Base-by-base conservation (phyloP, 1,284 basidiomycete species). In the Cystobasidium pallidum region DNA sequence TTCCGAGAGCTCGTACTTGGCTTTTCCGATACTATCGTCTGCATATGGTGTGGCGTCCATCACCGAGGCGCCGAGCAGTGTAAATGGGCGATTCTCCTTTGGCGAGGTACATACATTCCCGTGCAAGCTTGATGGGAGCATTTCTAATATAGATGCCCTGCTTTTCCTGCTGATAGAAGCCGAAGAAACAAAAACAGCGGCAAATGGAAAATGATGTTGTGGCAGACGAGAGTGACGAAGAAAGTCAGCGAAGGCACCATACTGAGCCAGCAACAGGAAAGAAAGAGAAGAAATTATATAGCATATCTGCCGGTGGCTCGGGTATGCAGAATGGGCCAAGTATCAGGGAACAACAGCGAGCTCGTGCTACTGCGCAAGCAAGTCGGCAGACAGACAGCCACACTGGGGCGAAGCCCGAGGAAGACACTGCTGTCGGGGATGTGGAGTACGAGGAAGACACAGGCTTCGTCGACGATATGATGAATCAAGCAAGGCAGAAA, bases 1-100 rank as follows among this genome's bases (percentile, higher is more conserved):
- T 13, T 43, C 52, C 30, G 66, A 68, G 34, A 30, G 49, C 13
- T 71, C 68, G 7, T 71, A 71, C 41, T 51, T 71, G 15, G 47
- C 68, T 13, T 71, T 71, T 32, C 68, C 68, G 17, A 71, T 71
- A 30, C 61, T 71, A 21, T 66, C 64, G 4, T 49, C 28, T 24
- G 64, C 64, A 13, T 66, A 66, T 26, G 64, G 64, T 28, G 52
- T 57, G 45, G 39, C 64, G 21, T 24, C 51, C 15, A 43, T 24
- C 4, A 57, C 39, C 28, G 41, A 61, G 26, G 39, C n/a, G 17
- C 7, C 58, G 11, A 17, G 36, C 28, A 28, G 39, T 30, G 58
- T 61, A 13, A 61, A 61, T 26, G 58, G 58, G 11, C 30, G 58
- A 26, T 61, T 61, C 39, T 36, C 58, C 0, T 61, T 61, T n/a